Evolutionary conservation across 345 rosid genomes (phyloP), one percentile per base, ranked within the genome.

Genomic region (Hirschfeldia incana): DNA sequence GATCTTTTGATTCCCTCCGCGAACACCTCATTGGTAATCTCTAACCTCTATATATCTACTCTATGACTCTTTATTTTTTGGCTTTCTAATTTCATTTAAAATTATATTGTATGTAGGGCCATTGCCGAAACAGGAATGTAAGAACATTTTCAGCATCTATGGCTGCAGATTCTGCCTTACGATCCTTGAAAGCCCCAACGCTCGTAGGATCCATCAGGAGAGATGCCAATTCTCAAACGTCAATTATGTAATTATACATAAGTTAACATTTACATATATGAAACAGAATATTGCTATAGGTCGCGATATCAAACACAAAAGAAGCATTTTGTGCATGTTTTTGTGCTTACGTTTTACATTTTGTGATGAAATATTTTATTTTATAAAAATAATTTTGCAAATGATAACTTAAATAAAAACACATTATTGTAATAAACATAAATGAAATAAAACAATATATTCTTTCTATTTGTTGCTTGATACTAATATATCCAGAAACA

Each of bases 111-210:
- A 6, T 59, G 33, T 65, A 93, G 95, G 97, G 21, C 92, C 97
- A 37, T 69, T 94, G 83, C 97, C 98, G 0, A 94, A 37, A 37
- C 42, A 37, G 10, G 42, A 37, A 37, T 37, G 42, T 37, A 37
- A 37, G 42, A 37, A 37, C 69, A 69, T 88, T 66, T 94, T 94
- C 83, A 86, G 61, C 82, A 8, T 55, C 77, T 79, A 81, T 16
- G 98, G 98, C 42, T 94, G 98, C 83, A 84, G 78, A 73, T 85
- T 90, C 72, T 94, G 96, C 80, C 75, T 94, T 73, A 66, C 75
- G 39, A 84, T 90, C 68, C 86, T 89, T 5, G 93, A 87, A 46
- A 85, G 83, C 81, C 81, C 90, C 6, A 76, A 72, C 77, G 84
- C 93, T 78, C 92, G 86, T 27, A 70, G 87, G 79, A 68, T 78